Evolutionary conservation across 176 grass and related monocot species (phyloP).

Genomic region (Aegilops umbellulata): DNA sequence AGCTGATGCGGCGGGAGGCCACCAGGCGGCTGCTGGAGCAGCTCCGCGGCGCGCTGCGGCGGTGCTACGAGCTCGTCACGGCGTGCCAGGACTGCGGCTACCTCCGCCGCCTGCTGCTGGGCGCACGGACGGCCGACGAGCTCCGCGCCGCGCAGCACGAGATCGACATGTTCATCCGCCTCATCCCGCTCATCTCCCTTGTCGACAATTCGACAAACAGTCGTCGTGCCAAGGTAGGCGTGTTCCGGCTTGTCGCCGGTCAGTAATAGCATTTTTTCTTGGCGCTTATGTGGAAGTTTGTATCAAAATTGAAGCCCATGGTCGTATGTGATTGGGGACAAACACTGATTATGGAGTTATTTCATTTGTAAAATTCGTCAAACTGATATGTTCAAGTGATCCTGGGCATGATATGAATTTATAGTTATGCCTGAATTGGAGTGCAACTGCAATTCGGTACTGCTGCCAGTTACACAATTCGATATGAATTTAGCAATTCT

Average conservation of each 20-base stretch:
- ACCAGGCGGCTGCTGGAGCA: constrained; percentile 51
- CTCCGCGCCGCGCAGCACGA: constrained; percentile 38
- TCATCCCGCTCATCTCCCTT: constrained; percentile 59
- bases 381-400: neutral
- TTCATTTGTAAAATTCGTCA: neutral
- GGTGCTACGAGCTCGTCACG: constrained; percentile 43
- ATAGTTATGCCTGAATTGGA: neutral
- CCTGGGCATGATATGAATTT: too few relatives aligned
- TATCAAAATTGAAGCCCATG: neutral
- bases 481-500: neutral
- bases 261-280: neutral
- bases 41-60: constrained; percentile 34
- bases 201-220: constrained; percentile 26
- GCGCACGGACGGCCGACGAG: constrained; percentile 35
- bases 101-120: constrained; percentile 35
- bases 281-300: too few relatives aligned
- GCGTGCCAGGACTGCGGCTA: constrained; percentile 51
- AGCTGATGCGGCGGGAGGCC: constrained; percentile 37
- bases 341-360: neutral
- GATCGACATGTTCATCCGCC: constrained; percentile 53
- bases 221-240: neutral
- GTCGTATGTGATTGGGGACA: neutral
- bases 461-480: neutral
- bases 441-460: neutral
- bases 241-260: neutral